Evolutionary conservation across 164 flowering plant species (phyloP), one percentile per base, ranked within the genome.

Genomic region (Echeveria elegans): DNA sequence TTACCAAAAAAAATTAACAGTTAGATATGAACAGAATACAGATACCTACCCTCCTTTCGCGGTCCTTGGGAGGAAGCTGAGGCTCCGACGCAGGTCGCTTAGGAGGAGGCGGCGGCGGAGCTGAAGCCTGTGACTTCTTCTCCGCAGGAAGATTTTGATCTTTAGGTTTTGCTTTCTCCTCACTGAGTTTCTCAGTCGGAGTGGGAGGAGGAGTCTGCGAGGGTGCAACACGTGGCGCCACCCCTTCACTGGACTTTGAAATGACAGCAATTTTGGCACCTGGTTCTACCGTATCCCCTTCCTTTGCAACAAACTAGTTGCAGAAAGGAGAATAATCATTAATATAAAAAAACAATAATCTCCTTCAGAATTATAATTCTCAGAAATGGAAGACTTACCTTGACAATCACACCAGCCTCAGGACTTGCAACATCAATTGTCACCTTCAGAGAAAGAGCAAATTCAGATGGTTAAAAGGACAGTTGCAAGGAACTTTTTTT

Each of bases 31-130:
- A n/a, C n/a, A n/a, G n/a, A n/a, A 11, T n/a, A 31, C 65, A 24
- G 36, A 66, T 6, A 72, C 96, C 74, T 73, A 94, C 99, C 37
- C 99, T 76, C 79, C 93, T 88, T 79, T 94, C 99, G 74, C 97
- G 85, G 50, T 91, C 97, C 79, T 94, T 94, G 1, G 99, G 97
- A 38, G 97, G 99, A 73, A 94, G 93, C 73, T 81, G 83, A 53
- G 96, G 97, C 71, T 94, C 99, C 65, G 87, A 68, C 15, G 89
- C 85, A 23, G 87, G 73, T 60, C 71, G 68, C 72, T 71, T 84
- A 26, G 86, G 73, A 31, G 95, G 81, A 23, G 85, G 69, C 19
- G 83, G 73, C 47, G 86, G 43, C 26, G 86, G 74, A 58, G 81
- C 74, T 74, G 86, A 73, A 58, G 81, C 74, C 73, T 82, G 85